A percentile compares a stretch with the other conserved stretches of the same genome.
Conservation (phyloP, 2,329 filamentous ascomycete species). For the Pseudogymnoascus sp. region DNA sequence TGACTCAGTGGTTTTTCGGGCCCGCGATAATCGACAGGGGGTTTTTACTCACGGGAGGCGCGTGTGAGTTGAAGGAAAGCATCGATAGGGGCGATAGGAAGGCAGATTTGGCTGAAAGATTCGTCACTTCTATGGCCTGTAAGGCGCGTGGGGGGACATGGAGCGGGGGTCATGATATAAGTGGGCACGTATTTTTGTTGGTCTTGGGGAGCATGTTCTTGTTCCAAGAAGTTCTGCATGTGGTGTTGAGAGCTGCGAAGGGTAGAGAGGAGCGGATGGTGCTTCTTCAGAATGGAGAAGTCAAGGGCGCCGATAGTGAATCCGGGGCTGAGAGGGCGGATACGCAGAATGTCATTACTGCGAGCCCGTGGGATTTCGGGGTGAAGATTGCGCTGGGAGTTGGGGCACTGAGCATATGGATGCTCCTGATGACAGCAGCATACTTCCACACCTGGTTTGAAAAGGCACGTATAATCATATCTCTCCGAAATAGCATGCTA, state of each 20-base stretch:
- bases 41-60: conserved; percentile 81
- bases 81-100: conserved; percentile 38
- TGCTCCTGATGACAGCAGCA: conserved; percentile 96
- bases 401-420: conserved; percentile 73
- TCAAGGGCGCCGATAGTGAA: conserved; percentile 43
- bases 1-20: conserved; percentile 97
- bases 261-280: conserved; percentile 54
- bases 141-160: conserved; percentile 75
- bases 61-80: conserved; percentile 56
- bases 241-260: conserved; percentile 41
- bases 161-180: conserved; percentile 94
- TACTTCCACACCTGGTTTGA: conserved; percentile 99
- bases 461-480: conserved; percentile 54
- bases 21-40: conserved; percentile 81
- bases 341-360: conserved; percentile 20
- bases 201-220: conserved; percentile 77
- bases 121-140: conserved; percentile 70
- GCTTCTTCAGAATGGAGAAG: conserved; percentile 57
- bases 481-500: background rate
- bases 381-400: conserved; percentile 54
- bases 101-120: conserved; percentile 38
- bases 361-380: conserved; percentile 36
- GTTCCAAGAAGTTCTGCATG: conserved; percentile 66
- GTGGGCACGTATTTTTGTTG: conserved; percentile 87
- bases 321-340: conserved; percentile 12